Evolutionary conservation across 2,329 filamentous ascomycete genomes (phyloP).

Genomic region (Nannizzia gypsea): DNA sequence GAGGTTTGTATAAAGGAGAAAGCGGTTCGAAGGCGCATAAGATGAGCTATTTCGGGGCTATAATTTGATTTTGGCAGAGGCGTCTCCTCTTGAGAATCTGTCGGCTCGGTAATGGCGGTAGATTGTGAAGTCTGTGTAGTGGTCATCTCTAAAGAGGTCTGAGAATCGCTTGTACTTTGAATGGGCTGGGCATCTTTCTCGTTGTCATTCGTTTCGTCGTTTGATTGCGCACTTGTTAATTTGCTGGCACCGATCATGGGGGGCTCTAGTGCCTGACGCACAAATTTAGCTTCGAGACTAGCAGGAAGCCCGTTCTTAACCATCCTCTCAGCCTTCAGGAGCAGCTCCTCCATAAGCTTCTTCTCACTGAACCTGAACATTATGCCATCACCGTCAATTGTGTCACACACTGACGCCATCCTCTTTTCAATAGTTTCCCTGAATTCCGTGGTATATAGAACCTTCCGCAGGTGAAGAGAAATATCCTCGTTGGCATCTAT

Average conservation of each 20-base stretch:
- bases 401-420: slow-evolving; percentile 64
- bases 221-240: slow-evolving; percentile 21
- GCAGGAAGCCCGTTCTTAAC: slow-evolving; percentile 53
- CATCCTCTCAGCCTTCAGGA: slow-evolving; percentile 62
- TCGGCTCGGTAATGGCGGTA: background rate
- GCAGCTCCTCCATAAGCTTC: slow-evolving; percentile 55
- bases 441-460: slow-evolving; percentile 32
- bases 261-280: slow-evolving; percentile 61
- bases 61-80: slow-evolving; percentile 13
- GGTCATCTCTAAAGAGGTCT: slow-evolving; percentile 21
- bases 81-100: slow-evolving; percentile 22
- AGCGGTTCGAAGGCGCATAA: slow-evolving; percentile 40
- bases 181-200: slow-evolving; percentile 14
- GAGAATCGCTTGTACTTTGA: slow-evolving; percentile 24
- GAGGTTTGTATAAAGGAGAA: slow-evolving; percentile 40
- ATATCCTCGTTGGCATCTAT: slow-evolving; percentile 35
- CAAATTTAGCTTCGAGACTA: slow-evolving; percentile 77
- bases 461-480: slow-evolving; percentile 30
- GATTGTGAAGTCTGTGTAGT: slow-evolving; percentile 14
- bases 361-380: slow-evolving; percentile 70
- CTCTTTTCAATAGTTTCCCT: slow-evolving; percentile 47
- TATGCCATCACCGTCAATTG: slow-evolving; percentile 66
- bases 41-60: slow-evolving; percentile 15
- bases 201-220: slow-evolving; percentile 17
- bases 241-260: slow-evolving; percentile 58